phyloP scores from a whole-genome alignment of 331 rosid species.

The Rosa hybrid region DNA sequence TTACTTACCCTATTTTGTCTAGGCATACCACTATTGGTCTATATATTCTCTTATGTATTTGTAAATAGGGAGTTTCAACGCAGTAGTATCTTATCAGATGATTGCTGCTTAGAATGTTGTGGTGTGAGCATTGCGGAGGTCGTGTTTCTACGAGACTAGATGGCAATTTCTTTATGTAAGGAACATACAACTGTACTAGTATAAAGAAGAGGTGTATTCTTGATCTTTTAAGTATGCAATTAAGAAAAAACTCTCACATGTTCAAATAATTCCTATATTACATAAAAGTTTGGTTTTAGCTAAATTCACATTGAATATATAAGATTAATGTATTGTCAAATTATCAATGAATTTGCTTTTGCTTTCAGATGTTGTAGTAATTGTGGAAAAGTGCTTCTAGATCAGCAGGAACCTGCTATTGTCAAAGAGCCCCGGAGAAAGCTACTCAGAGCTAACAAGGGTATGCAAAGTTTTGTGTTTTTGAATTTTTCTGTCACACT shows the following conservation, averaged over 20 bases:
- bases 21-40: not conserved
- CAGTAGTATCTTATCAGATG: not conserved
- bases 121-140: constrained; percentile 13
- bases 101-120: not conserved
- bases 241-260: no score
- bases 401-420: constrained; percentile 25
- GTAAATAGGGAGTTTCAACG: not conserved
- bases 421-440: constrained; percentile 26
- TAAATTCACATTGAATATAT: not conserved
- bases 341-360: not conserved
- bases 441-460: constrained; percentile 8
- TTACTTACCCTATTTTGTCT: not conserved
- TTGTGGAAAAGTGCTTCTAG: constrained; percentile 40
- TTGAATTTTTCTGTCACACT: not conserved
- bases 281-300: not conserved
- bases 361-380: constrained; percentile 26
- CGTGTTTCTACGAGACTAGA: not conserved
- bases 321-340: not conserved
- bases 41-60: not conserved
- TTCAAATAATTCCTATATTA: not conserved
- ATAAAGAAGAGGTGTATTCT: no score
- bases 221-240: no score
- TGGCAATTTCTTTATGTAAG: not conserved
- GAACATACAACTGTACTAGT: not conserved
- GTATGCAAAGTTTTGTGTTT: not conserved